These are phyloP conservation scores for Leccinum pachyderme DNA, from an alignment of 1,284 basidiomycete species.

Conservation along the genomic window DNA sequence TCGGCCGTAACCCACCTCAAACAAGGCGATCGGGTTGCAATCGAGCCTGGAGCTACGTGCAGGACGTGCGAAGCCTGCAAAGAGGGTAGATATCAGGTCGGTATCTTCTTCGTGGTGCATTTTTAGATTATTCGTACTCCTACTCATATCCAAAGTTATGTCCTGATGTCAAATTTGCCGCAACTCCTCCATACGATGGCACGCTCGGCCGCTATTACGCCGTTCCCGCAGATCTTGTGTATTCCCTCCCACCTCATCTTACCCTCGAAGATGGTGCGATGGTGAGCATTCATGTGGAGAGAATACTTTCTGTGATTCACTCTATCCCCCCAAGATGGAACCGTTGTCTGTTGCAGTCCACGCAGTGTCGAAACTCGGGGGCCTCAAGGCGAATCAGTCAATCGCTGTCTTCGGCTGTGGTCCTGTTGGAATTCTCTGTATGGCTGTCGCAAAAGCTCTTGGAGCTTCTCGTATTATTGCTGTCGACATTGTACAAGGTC, in stretches of 20 bases:
- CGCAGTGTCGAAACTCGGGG: slow-evolving; percentile 77
- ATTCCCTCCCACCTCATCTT: slow-evolving; percentile 70
- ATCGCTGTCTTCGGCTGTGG: slow-evolving; percentile 88
- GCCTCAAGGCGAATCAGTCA: slow-evolving; percentile 69
- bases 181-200: slow-evolving; percentile 88
- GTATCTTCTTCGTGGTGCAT: slow-evolving; percentile 9
- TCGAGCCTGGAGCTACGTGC: slow-evolving; percentile 82
- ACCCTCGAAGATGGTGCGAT: slow-evolving; percentile 83
- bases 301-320: background rate
- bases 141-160: slow-evolving; percentile 53
- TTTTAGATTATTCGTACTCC: slow-evolving; percentile 4
- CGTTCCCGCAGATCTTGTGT: slow-evolving; percentile 72
- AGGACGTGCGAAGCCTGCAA: slow-evolving; percentile 74
- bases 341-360: slow-evolving; percentile 93
- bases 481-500: slow-evolving; percentile 80
- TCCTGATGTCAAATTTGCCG: slow-evolving; percentile 78
- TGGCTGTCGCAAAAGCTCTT: slow-evolving; percentile 90
- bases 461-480: slow-evolving; percentile 81
- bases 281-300: slow-evolving; percentile 41
- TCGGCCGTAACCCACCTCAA: slow-evolving; percentile 47
- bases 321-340: slow-evolving; percentile 68
- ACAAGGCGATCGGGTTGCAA: slow-evolving; percentile 82
- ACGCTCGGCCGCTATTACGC: slow-evolving; percentile 83
- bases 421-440: slow-evolving; percentile 88
- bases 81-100: slow-evolving; percentile 76